Evolutionary conservation across 208 protist genomes (phyloP), one percentile per base, ranked within the genome.

Genomic region (Trypanosoma cruzi): DNA sequence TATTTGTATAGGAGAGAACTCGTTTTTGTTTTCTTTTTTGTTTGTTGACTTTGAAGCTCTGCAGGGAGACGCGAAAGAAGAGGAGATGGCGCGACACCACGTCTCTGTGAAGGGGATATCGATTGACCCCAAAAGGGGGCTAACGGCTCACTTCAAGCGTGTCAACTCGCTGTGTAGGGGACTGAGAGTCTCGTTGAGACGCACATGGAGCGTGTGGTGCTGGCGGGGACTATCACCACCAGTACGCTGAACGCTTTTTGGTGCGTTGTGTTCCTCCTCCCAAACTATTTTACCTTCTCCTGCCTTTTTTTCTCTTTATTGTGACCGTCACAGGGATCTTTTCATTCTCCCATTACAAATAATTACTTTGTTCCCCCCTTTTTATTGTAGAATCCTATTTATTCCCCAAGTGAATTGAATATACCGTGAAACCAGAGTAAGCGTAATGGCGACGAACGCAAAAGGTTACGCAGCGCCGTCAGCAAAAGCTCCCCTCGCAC

Each of bases 361-460:
- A n/a, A n/a, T n/a, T n/a, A n/a, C n/a, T 40, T 4, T 40, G 36
- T 40, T 40, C 36, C 10, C 36, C 40, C 40, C 8, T 13, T 14
- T 7, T 14, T 16, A 44, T 44, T 44, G 8, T 2, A 44, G 40
- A 44, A 7, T 7, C 40, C 40, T 20, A 13, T 7, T 4, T 44
- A 14, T 16, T 44, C 18, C 8, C 18, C 11, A 44, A 1, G 4
- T 44, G 40, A 44, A 44, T 44, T 44, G 40, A 16, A 18, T 44
- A 44, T 44, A 3, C 4, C 8, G 40, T 44, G 10, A 44, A 1
- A 46, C 18, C 0, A 60, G 13, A 44, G 20, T 8, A 44, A 60
- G 26, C 0, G 0, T 20, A 13, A 90, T 90, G 85, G 66, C 85
- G n/a, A 82, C 82, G 57, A 22, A 63, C 59, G 79, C 82, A 7